Base-by-base conservation (phyloP, 306 rosid genomes). In the Luffa aegyptiaca region DNA sequence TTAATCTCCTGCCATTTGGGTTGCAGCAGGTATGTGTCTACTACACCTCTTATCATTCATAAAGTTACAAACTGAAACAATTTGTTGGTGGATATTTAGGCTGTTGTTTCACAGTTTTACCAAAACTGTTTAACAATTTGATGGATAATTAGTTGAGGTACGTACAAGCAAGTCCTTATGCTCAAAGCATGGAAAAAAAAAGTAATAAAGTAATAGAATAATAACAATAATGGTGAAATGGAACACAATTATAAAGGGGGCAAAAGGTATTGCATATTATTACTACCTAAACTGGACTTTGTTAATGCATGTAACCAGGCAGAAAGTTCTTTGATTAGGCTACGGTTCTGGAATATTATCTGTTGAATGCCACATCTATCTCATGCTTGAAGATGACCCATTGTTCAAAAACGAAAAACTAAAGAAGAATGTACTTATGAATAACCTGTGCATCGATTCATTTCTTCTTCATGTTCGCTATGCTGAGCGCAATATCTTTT, bases 11-110 rank as follows among this genome's bases (percentile, higher is more conserved):
- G 81, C 86, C 99, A 31, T 73, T 86, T 66, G 99, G 99, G 58
- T 85, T 95, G 87, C 94, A 90, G 88, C 98, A 93, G 98, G 98
- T 93, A 81, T 52, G 78, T 84, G 18, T 82, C 82, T 79, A 70
- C 58, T 72, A 39, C 73, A 66, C 31, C 16, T 42, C 52, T 5
- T 68, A 68, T 69, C 35, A 42, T 42, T 69, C 14, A 5, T 18
- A 9, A 68, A 9, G 45, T 69, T 44, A 8, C 36, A 69, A 69
- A 26, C 62, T 14, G 66, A 52, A 33, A 37, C 78, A 55, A 26
- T 68, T 49, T 66, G 8, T 18, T 79, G 48, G 31, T 66, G 31
- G 26, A 66, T 20, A 58, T 8, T 0, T 58, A 58, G 11, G 64
- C 12, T 58, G n/a, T 14, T 63, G 20, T 63, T 68, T n/a, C 7